Evolutionary conservation across 768 basidiomycete species (phyloP).

Genomic region (Tylopilus sp.): DNA sequence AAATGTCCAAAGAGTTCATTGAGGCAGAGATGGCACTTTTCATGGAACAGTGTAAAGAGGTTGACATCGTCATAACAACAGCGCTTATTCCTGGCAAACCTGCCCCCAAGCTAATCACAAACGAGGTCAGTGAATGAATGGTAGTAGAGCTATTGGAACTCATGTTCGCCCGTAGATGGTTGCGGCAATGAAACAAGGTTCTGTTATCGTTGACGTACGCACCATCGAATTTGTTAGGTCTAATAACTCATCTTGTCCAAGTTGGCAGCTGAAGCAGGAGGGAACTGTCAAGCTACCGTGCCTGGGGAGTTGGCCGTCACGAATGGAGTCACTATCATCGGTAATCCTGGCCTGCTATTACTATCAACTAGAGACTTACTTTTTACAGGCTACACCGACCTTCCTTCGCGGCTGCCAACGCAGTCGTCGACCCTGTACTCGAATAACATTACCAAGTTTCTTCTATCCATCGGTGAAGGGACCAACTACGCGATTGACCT

Average conservation of each 20-base stretch:
- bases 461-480: constrained; percentile 71
- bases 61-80: constrained; percentile 87
- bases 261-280: constrained; percentile 81
- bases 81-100: constrained; percentile 85
- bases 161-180: constrained; percentile 51
- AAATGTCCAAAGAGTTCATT: constrained; percentile 88
- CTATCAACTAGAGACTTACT: constrained; percentile 2
- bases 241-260: constrained; percentile 19
- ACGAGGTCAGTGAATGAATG: constrained; percentile 40
- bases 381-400: constrained; percentile 69
- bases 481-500: constrained; percentile 65
- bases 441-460: constrained; percentile 88
- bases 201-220: constrained; percentile 72
- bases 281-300: constrained; percentile 79
- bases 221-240: background rate
- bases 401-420: constrained; percentile 85
- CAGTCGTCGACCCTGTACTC: constrained; percentile 89
- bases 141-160: background rate
- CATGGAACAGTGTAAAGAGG: constrained; percentile 83
- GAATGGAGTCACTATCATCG: constrained; percentile 80
- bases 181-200: constrained; percentile 89
- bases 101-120: constrained; percentile 80
- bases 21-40: constrained; percentile 88
- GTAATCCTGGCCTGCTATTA: constrained; percentile 34
- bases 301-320: constrained; percentile 71